These are phyloP conservation scores for Rhodotorula babjevae DNA, from an alignment of 768 basidiomycete species.

Conservation along the genomic window DNA sequence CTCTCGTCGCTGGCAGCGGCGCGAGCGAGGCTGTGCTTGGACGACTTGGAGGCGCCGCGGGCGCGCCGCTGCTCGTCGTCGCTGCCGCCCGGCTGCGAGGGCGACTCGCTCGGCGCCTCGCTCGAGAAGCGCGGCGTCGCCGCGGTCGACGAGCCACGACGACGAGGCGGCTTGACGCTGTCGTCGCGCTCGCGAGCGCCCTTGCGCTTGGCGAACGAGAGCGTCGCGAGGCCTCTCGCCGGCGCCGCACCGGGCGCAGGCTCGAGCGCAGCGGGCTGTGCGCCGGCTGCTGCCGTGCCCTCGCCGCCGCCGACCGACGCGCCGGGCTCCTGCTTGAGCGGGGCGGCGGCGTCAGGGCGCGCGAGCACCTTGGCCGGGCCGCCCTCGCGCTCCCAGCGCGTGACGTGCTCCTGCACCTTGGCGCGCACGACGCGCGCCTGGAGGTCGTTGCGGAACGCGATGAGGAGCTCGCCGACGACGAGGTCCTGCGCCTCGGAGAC, in stretches of 20 bases:
- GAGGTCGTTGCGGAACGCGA: slow-evolving; percentile 35
- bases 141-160: neutral
- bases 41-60: neutral
- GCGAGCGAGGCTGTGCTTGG: neutral
- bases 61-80: neutral
- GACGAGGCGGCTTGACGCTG: neutral
- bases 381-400: slow-evolving; percentile 19
- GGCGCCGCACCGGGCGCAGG: too few species aligned
- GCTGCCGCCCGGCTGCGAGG: neutral
- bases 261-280: neutral
- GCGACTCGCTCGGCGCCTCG: slow-evolving; percentile 32
- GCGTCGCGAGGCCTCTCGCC: slow-evolving; percentile 1
- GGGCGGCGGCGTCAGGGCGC: slow-evolving; percentile 4
- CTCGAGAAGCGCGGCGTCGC: slow-evolving; percentile 16
- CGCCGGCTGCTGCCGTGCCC: slow-evolving; percentile 14
- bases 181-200: neutral
- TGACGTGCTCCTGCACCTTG: slow-evolving; percentile 35
- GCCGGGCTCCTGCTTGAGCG: neutral
- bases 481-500: slow-evolving; percentile 35
- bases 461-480: slow-evolving; percentile 35
- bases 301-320: neutral
- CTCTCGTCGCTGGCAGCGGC: slow-evolving; percentile 6
- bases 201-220: slow-evolving; percentile 27
- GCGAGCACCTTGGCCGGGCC: neutral
- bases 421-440: slow-evolving; percentile 26